Evolutionary conservation across 1,284 basidiomycete genomes (phyloP), one percentile per base, ranked within the genome.

Genomic region (Albatrellus sp.): DNA sequence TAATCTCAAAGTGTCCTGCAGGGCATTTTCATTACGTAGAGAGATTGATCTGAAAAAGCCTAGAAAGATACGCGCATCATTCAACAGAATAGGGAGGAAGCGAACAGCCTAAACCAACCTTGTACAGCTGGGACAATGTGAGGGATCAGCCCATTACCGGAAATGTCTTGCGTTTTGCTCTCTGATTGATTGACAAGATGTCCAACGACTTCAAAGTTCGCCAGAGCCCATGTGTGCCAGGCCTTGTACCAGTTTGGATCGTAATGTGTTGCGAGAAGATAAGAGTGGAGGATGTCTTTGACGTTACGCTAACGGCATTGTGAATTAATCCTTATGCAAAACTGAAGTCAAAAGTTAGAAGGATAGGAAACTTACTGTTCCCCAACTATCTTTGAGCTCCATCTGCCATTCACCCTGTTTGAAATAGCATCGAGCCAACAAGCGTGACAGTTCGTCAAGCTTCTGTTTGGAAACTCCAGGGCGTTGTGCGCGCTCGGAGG

Each of bases 171-270:
- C 10, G 65, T 65, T 52, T 77, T 75, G 49, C 67, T 71, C 49
- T 81, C 75, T 34, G 64, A 66, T 53, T 83, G 77, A 42, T 65
- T 72, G 59, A 94, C 90, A 50, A 91, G 66, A 55, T 83, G 76
- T n/a, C 75, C 73, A 47, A 98, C 85, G 49, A 98, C 90, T 52
- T 98, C 91, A 53, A 96, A 96, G 61, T 98, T 98, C 10, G 92
- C 87, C 47, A 98, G 67, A 5, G 96, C 94, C 92, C 93, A 98
- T 0, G 91, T 93, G 60, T 98, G 94, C 94, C 94, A 98, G 13
- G 94, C 96, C 63, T 98, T 97, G 66, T 98, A 98, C 94, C 94
- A 98, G 32, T 74, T 73, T 5, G 85, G 77, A 60, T 98, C 96
- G 50, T 91, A 90, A 58, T 90, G 85, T 2, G 94, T 98, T 0